Conservation (phyloP, 139 green algal species). For the Tetradesmus lagerheimii region DNA sequence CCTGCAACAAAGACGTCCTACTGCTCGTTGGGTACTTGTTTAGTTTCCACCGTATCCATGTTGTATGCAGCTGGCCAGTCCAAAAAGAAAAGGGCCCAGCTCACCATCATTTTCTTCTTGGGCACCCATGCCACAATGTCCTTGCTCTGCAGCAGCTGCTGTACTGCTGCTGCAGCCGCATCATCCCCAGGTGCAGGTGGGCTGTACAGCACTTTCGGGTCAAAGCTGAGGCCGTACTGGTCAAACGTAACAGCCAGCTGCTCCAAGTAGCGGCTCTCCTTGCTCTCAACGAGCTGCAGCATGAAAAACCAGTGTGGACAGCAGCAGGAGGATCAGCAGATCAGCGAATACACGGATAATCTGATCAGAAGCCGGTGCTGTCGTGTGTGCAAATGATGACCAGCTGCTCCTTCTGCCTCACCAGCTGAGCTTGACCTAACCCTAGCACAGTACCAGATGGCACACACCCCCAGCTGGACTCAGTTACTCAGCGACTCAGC, state of each 20-base stretch:
- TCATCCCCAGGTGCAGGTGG: neutral
- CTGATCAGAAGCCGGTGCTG: too few species aligned
- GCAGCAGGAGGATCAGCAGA: neutral
- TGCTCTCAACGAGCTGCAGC: neutral
- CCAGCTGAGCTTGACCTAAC: too few species aligned
- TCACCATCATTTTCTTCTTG: conserved; percentile 30
- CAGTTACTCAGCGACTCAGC: neutral
- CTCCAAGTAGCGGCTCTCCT: neutral
- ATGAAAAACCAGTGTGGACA: neutral
- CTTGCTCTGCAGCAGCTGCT: conserved; percentile 13
- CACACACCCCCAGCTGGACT: too few species aligned
- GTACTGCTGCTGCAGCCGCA: conserved; percentile 10
- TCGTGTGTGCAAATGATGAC: too few species aligned
- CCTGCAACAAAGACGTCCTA: neutral
- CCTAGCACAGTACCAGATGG: too few species aligned
- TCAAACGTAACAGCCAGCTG: neutral
- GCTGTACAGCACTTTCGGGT: neutral
- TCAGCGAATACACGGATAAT: too few species aligned
- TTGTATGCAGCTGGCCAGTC: too few species aligned
- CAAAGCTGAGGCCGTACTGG: conserved; percentile 9
- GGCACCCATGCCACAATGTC: conserved; percentile 21
- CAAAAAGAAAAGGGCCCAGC: too few species aligned
- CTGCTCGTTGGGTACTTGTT: too few species aligned
- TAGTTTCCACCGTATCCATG: too few species aligned
- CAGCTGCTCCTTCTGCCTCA: too few species aligned